A percentile compares a stretch with the other conserved stretches of the same genome.
These are phyloP conservation scores for Podaxis sp. DNA, from an alignment of 768 basidiomycete species.

Conservation along the genomic window DNA sequence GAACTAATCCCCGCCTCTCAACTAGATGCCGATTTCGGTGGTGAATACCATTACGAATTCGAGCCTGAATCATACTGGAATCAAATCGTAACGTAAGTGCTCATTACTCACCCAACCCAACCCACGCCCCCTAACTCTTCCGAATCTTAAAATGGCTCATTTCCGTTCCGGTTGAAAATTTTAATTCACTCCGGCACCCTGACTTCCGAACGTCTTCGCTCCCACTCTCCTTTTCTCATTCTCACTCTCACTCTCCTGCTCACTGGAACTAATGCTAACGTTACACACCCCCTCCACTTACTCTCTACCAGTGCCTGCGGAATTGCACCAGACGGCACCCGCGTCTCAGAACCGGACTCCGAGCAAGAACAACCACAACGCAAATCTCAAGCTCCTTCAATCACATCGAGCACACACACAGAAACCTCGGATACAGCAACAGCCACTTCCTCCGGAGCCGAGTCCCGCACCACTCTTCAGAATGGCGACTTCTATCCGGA, in stretches of 20 bases:
- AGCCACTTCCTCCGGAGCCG: conserved; percentile 2
- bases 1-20: conserved; percentile 75
- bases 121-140: background rate
- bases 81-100: conserved; percentile 63
- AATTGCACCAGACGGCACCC: conserved; percentile 54
- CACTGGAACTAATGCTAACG: background rate
- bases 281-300: background rate
- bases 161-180: background rate
- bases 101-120: background rate
- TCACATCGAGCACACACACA: background rate
- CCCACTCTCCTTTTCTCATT: background rate
- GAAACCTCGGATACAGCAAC: background rate
- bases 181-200: background rate
- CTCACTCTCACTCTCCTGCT: background rate
- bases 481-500: too few relatives aligned
- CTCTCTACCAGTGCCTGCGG: conserved; percentile 44
- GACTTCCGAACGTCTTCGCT: background rate
- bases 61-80: conserved; percentile 77
- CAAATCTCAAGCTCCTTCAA: conserved; percentile 5
- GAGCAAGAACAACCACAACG: background rate
- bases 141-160: background rate
- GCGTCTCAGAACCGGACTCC: conserved; percentile 21
- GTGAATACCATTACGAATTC: conserved; percentile 71
- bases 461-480: background rate
- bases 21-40: conserved; percentile 82